phyloP scores from a whole-genome alignment of 495 filamentous ascomycete genomes.

The Tuber brumale region DNA sequence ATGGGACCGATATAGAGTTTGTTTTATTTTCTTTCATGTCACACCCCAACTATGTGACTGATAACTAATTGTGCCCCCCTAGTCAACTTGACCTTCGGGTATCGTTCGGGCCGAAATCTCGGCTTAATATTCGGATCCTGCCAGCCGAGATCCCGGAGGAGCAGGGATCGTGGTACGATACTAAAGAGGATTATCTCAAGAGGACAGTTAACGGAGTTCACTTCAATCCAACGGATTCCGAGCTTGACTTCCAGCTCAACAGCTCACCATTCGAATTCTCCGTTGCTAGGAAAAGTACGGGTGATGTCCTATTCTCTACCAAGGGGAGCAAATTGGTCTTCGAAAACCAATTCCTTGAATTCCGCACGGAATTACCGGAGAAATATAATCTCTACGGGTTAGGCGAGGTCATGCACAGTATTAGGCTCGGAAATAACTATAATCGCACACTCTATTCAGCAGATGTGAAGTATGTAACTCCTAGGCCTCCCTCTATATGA shows the following conservation, averaged over 20 bases:
- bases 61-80: not conserved
- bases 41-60: not conserved
- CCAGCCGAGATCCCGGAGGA: not conserved
- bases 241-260: not conserved
- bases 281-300: not conserved
- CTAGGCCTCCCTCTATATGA: constrained; percentile 53
- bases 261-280: not conserved
- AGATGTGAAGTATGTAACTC: constrained; percentile 69
- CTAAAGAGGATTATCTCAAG: not conserved
- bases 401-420: constrained; percentile 69
- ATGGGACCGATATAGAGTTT: not conserved
- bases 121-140: not conserved
- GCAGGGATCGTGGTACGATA: not conserved
- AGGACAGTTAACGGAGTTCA: not conserved
- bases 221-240: not conserved
- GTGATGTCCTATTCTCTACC: not conserved
- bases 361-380: constrained; percentile 62
- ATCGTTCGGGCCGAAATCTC: not conserved
- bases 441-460: constrained; percentile 58
- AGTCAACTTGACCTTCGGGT: not conserved
- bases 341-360: constrained; percentile 67
- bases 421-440: constrained; percentile 59
- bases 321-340: constrained; percentile 52
- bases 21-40: not conserved
- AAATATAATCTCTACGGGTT: constrained; percentile 70